Evolutionary conservation across 2,329 filamentous ascomycete genomes (phyloP), one percentile per base, ranked within the genome.

Genomic region (Madurella mycetomatis): DNA sequence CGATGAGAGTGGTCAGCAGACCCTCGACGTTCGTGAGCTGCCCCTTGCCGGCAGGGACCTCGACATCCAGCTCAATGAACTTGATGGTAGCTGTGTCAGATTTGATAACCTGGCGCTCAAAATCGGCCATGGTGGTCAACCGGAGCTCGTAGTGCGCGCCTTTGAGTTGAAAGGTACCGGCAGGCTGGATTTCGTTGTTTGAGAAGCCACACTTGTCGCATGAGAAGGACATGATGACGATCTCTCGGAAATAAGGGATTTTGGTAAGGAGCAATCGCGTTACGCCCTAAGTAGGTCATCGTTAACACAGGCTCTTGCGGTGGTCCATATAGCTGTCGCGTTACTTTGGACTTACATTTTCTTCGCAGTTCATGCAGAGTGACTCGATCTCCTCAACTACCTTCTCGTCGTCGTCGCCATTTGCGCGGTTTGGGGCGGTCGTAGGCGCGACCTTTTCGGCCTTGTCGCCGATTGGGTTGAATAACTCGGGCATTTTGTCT

Each of bases 241-340:
- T 86, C 72, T 99, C 92, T 75, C 91, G 90, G 78, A 99, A 99
- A 79, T 90, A 97, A 15, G 94, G 94, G 53, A 99, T 96, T 61
- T 85, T 84, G 15, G 95, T 95, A 51, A 99, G 84, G 42, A 99
- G 84, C 18, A 99, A 82, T 55, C 87, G 83, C 13, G 94, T 99
- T 1, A 77, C 82, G 65, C 94, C 94, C 88, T 95, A 57, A 11
- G n/a, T 2, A 11, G n/a, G 4, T 15, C 18, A 11, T 3, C 4
- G 41, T 19, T 15, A 42, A 11, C 9, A 17, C 16, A 17, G 3
- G 12, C 41, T 17, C n/a, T 19, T 9, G 18, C 9, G 9, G 41
- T 7, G 41, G 16, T 9, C n/a, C 12, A 17, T 15, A 11, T 9
- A 18, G 30, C 25, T 7, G 25, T 25, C 25, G 25, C 25, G 25